phyloP scores from a whole-genome alignment of 352 stramenopile genomes.

The Phytophthora rubi region DNA sequence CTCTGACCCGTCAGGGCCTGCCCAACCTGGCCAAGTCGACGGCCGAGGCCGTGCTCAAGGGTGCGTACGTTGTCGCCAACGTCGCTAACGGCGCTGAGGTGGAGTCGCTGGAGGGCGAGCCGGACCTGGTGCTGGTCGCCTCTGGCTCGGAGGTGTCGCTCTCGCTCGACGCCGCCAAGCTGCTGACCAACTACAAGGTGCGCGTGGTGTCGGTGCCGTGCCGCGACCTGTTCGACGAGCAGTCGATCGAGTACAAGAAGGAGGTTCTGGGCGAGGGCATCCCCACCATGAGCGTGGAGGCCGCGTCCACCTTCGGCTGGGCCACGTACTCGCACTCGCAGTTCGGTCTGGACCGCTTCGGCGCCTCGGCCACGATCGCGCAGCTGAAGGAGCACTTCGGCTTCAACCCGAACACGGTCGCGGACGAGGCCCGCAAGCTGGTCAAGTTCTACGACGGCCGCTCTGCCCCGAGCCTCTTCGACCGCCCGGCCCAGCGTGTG shows the following conservation, averaged over 20 bases:
- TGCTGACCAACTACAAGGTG: slow-evolving; percentile 83
- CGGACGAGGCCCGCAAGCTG: slow-evolving; percentile 92
- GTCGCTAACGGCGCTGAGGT: slow-evolving; percentile 83
- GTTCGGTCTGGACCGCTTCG: slow-evolving; percentile 91
- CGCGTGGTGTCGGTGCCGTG: slow-evolving; percentile 98
- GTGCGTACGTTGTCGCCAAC: slow-evolving; percentile 85
- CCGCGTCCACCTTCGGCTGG: slow-evolving; percentile 94
- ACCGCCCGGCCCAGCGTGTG: slow-evolving; percentile 68
- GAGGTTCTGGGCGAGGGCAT: slow-evolving; percentile 94
- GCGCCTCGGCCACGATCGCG: slow-evolving; percentile 85
- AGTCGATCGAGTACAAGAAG: slow-evolving; percentile 96
- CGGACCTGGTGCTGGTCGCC: slow-evolving; percentile 93
- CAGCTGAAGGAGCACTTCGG: slow-evolving; percentile 95
- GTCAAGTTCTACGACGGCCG: slow-evolving; percentile 92
- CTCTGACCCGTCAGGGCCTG: slow-evolving; percentile 92
- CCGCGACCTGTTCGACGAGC: slow-evolving; percentile 97
- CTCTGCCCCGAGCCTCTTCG: slow-evolving; percentile 71
- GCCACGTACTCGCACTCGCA: slow-evolving; percentile 95
- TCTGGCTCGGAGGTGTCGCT: slow-evolving; percentile 97
- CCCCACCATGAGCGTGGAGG: slow-evolving; percentile 96
- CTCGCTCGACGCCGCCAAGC: slow-evolving; percentile 95
- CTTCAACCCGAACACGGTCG: slow-evolving; percentile 96
- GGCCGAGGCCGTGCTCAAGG: slow-evolving; percentile 92
- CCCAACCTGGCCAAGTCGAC: slow-evolving; percentile 91
- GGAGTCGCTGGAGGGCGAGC: slow-evolving; percentile 66